Base-by-base conservation (phyloP, 208 protist genomes). In the Tetramitus jugosus region DNA sequence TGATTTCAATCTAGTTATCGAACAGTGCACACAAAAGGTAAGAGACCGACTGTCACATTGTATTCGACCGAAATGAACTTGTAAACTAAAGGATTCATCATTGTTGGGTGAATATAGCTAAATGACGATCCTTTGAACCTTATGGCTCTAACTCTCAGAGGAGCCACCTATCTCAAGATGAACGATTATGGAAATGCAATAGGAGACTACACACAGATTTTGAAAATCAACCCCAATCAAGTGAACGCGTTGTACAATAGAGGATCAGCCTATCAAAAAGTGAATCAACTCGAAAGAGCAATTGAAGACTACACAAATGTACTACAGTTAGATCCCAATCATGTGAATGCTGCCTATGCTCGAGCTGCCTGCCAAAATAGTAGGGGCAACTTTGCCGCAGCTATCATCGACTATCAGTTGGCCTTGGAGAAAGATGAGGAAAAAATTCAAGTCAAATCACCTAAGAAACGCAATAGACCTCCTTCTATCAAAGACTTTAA, bases 401-500 rank as follows among this genome's bases (percentile, higher is more conserved):
- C 92, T 45, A 90, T 94, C 29, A 76, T 78, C 20, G 89, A 93
- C 78, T 94, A 94, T 81, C 87, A 94, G 39, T 61, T 79, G 3
- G 92, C 90, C 17, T 79, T 94, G 45, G 62, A 82, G 40, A 37
- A 78, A 46, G 89, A 93, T 33, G 10, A 80, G 14, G 33, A 60
- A n/a, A 53, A 82, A 46, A n/a, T n/a, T n/a, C 7, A 17, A 37
- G 17, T 37, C 43, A 20, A 4, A 60, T 35, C 3, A 4, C 60
- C 39, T 26, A 39, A 78, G 35, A 39, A 31, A 35, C 45, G 76
- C 13, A 77, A 4, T 61, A 45, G 10, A 31, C 40, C 49, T 52
- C 61, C 23, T n/a, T n/a, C n/a, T n/a, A n/a, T n/a, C n/a, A 80
- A 52, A n/a, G 31, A 77, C 8, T 64, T 53, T 35, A 42, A 81